Base-by-base conservation (phyloP, 2,329 filamentous ascomycete species). In the Hymenoscyphus occultus region DNA sequence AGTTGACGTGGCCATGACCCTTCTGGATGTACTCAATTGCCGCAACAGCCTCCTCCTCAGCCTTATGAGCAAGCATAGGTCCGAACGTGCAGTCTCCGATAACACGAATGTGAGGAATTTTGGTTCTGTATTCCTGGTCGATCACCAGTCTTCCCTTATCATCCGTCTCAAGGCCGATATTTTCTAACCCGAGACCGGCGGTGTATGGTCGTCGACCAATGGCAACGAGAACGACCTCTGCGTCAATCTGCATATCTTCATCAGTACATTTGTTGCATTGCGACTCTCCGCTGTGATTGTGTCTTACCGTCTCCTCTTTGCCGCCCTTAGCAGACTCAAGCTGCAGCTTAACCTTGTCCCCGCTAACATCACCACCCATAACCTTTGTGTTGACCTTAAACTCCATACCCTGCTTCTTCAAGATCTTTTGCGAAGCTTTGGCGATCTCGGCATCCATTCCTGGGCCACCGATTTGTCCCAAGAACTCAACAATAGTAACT, bases 321-420 rank as follows among this genome's bases (percentile, higher is more conserved):
- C 95, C 95, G 74, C 95, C 95, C 85, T 98, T 98, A 69, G 95
- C 90, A 74, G 93, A 87, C 80, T 99, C 95, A 67, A 97, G 83
- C 71, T 91, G 87, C 68, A 99, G 85, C 81, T 90, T 91, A 74
- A 99, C 82, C 71, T 84, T 87, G 67, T 92, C 88, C 67, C 90
- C 90, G 73, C 84, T 88, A 75, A 87, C 88, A 76, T 98, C 93
- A 72, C 95, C 95, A 73, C 87, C 86, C 69, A 89, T 81, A 70
- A 99, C 95, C 86, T 99, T 99, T 76, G 95, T 98, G 83, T 91
- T 90, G 72, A 96, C 88, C 88, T 96, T 97, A 86, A 99, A 99
- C 76, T 97, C 95, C 78, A 99, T 90, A 67, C 94, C 95, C 83
- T 99, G 95, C 86, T 97, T 98, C 78, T 87, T 87, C 70, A 99